Conservation (phyloP, 352 stramenopile species). For the Phytophthora cajani region DNA sequence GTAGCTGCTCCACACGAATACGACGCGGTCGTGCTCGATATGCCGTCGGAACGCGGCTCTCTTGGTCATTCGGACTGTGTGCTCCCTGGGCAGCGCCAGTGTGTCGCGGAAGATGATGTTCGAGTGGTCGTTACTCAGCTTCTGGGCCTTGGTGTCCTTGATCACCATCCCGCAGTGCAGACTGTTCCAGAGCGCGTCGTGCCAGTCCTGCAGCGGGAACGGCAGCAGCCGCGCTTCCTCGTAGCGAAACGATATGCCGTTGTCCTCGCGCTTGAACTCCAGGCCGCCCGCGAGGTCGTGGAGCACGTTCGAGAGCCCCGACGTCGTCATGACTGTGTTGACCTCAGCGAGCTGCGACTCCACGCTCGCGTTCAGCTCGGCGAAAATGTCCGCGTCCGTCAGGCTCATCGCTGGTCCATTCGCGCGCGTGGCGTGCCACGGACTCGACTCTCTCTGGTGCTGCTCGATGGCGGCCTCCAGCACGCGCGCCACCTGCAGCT, state of each 20-base stretch:
- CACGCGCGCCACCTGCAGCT: constrained; percentile 30
- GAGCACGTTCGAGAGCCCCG: constrained; percentile 24
- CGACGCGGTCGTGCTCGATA: constrained; percentile 33
- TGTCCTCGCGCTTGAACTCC: constrained; percentile 34
- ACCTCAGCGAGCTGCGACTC: constrained; percentile 28
- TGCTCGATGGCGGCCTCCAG: constrained; percentile 36
- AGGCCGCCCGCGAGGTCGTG: constrained; percentile 24
- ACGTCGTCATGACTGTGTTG: constrained; percentile 19
- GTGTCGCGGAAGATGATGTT: constrained; percentile 33
- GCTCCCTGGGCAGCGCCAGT: constrained; percentile 26
- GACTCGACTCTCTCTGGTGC: constrained; percentile 19
- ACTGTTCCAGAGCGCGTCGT: constrained; percentile 31
- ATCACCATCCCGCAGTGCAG: constrained; percentile 15
- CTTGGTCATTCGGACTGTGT: constrained; percentile 27
- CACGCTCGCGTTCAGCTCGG: constrained; percentile 19
- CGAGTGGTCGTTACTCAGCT: constrained; percentile 26
- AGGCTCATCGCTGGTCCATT: neutral
- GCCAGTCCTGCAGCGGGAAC: constrained; percentile 19
- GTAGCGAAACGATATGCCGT: constrained; percentile 28
- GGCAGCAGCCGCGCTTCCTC: constrained; percentile 34
- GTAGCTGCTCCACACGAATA: constrained; percentile 39
- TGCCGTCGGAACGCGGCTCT: constrained; percentile 30
- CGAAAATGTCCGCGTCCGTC: constrained; percentile 30
- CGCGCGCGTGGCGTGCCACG: neutral
- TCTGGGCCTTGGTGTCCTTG: constrained; percentile 1